Evolutionary conservation across 2,329 filamentous ascomycete genomes (phyloP), one percentile per base, ranked within the genome.

Genomic region (Lachnellula subtilissima): DNA sequence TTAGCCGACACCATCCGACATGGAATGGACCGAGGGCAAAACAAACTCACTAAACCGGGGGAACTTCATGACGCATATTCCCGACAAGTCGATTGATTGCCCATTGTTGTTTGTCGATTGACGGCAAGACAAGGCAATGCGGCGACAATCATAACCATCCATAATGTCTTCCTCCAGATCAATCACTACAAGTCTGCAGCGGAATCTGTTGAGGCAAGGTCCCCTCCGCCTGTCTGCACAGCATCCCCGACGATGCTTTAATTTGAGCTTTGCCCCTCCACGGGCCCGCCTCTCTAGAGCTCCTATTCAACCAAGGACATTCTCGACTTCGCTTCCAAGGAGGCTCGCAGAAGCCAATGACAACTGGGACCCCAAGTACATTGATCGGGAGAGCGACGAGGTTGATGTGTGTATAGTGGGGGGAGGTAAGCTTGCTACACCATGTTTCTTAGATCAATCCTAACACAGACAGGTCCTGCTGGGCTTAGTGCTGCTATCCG

Each of bases 401-500:
- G 94, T 99, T 32, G 94, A 99, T 73, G 92, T 99, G 32, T 96
- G 91, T 74, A 97, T 99, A 68, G 85, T 99, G 53, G 94, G 94
- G 68, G 94, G 90, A 72, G 93, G 82, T 84, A 76, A 67, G 73
- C 64, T 57, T 40, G 46, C 7, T 14, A 43, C 14, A 28, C 48
- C 40, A 49, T 40, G 32, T 22, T 25, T 45, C 42, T 23, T 39
- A 55, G 15, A 54, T 11, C 42, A 53, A 32, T 22, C 28, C 57
- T 66, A 51, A 67, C 36, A 47, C 35, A 19, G 19, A 25, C 66
- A 83, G 83, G 94, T n/a, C 94, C 94, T 52, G 90, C 94, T 52
- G 94, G 94, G 57, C 81, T 99, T 63, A 88, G 89, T 65, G 92
- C 94, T 48, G 94, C 93, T 50, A 99, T 99, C 70, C 87, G 89